phyloP scores from a whole-genome alignment of 2,329 filamentous ascomycete species.

The Sporothrix phasma region DNA sequence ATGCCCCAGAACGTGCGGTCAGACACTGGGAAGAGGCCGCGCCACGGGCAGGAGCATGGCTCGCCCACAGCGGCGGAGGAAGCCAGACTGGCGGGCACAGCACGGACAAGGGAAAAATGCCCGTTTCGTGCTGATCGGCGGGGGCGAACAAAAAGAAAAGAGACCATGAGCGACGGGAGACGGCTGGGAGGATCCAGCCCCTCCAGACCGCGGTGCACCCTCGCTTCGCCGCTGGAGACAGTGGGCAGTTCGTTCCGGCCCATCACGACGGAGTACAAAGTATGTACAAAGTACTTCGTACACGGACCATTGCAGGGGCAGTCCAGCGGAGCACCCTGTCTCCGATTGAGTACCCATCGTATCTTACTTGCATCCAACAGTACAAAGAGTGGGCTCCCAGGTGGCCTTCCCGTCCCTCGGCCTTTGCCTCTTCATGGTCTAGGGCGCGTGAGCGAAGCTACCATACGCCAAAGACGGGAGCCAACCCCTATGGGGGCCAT shows the following conservation, averaged over 20 bases:
- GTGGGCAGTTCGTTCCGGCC: neutral
- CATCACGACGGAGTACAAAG: too few species aligned
- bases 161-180: too few species aligned
- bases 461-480: neutral
- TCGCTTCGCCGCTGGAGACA: neutral
- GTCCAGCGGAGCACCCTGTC: neutral
- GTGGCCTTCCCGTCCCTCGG: neutral
- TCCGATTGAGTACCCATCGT: too few species aligned
- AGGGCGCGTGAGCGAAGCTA: neutral
- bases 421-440: too few species aligned
- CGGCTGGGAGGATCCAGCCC: too few species aligned
- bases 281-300: too few species aligned
- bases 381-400: too few species aligned
- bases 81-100: neutral
- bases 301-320: too few species aligned
- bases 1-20: conserved; percentile 6
- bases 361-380: too few species aligned
- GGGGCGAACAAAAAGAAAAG: neutral
- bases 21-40: too few species aligned
- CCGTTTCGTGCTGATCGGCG: neutral
- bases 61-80: conserved; percentile 6
- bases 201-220: neutral
- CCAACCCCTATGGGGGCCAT: conserved; percentile 10
- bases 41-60: neutral
- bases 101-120: neutral